These are phyloP conservation scores for Cyclotella baltica DNA, from an alignment of 108 stramenopile genomes.

Conservation along the genomic window DNA sequence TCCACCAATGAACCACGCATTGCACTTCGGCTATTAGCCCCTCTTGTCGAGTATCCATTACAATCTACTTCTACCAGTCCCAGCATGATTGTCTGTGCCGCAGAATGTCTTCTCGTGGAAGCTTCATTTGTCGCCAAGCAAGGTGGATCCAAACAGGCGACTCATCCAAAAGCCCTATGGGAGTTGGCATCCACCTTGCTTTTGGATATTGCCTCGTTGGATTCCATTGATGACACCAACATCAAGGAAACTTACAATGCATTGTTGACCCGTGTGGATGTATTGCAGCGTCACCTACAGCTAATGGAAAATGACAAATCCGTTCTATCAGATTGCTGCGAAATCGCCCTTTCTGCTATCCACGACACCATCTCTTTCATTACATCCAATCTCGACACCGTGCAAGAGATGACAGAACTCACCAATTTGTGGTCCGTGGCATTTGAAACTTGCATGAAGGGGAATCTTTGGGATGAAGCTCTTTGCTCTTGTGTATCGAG, in stretches of 20 bases:
- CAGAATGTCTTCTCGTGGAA: conserved; percentile 76
- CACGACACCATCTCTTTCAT: conserved; percentile 40
- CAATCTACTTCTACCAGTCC: conserved; percentile 11
- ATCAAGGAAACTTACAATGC: conserved; percentile 15
- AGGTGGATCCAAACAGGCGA: conserved; percentile 1
- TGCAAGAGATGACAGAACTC: conserved; percentile 60
- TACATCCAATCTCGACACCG: conserved; percentile 13
- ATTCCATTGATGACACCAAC: conserved; percentile 17
- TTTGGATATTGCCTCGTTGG: conserved; percentile 14
- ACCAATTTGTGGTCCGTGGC: conserved; percentile 62
- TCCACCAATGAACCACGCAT: conserved; percentile 53
- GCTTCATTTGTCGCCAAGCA: conserved; percentile 35
- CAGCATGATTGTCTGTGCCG: conserved; percentile 53
- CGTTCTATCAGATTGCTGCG: conserved; percentile 22
- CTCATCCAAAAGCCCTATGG: conserved; percentile 35
- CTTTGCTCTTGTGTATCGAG: conserved; percentile 64
- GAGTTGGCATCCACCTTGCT: conserved; percentile 44
- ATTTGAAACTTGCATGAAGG: conserved; percentile 63
- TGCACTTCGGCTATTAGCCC: conserved; percentile 74
- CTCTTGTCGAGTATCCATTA: conserved; percentile 58
- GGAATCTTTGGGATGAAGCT: conserved; percentile 73
- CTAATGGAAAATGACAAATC: conserved; percentile 14
- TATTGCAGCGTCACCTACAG: conserved; percentile 35
- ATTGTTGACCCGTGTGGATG: conserved; percentile 30
- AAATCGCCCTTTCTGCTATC: conserved; percentile 18